Base-by-base conservation (phyloP, 768 basidiomycete genomes). In the Mycena olivaceomarginata region DNA sequence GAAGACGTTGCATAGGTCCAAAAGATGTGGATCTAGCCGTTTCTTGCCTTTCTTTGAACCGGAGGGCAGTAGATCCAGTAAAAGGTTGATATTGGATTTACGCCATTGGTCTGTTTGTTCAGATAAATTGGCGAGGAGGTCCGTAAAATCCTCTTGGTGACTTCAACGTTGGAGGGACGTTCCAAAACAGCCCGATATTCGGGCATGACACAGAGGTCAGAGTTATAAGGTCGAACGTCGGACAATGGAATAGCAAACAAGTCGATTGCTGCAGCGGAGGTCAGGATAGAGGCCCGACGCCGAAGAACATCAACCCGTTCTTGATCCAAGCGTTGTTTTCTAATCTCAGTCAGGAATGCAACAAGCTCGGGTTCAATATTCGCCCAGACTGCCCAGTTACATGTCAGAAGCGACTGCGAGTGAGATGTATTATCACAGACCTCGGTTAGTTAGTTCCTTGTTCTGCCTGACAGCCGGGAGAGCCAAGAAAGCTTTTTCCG, bases 1-100 rank as follows among this genome's bases (percentile, higher is more conserved):
- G 63, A 85, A 85, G 10, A 81, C 82, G 2, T 82, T 81, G 16
- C 86, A 85, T 45, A 85, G 83, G 2, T 82, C 69, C 15, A 86
- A 77, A 20, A 65, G 72, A 60, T 16, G 45, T 8, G n/a, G 45
- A 22, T 39, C 69, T 72, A 15, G 59, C 43, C 8, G 37, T 39
- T 67, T 59, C n/a, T 41, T 70, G 13, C 20, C 22, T 43, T 57
- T 57, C 16, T 59, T 70, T 39, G 20, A 67, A 37, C 25, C 40
- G 18, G 43, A 39, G 20, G 77, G 67, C 5, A 85, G 63, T 6
- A 85, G 73, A 43, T 65, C 48, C 41, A 76, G 67, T 48, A 83
- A 73, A 45, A 77, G 75, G 13, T 77, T 51, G 40, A 80, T 76
- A n/a, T 81, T 79, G 12, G 81, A 77, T 7, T 79, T 63, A 41